Evolutionary conservation across 495 filamentous ascomycete genomes (phyloP).

Genomic region (Aspergillus conjunctus): DNA sequence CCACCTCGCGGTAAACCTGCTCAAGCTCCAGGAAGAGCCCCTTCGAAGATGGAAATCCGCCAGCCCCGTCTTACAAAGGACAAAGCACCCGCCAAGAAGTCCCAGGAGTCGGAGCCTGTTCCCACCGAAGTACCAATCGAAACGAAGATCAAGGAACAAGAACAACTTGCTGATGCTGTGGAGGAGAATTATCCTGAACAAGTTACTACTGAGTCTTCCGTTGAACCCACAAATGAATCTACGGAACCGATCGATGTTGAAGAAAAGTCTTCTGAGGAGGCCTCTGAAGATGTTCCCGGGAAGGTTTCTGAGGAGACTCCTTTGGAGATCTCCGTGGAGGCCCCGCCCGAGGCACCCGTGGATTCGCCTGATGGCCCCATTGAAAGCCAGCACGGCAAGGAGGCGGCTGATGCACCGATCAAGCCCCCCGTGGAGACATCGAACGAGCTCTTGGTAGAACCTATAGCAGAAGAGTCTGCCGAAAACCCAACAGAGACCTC

Average conservation of each 20-base stretch:
- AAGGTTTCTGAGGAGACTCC: neutral
- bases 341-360: neutral
- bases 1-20: constrained; percentile 34
- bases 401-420: neutral
- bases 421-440: neutral
- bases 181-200: constrained; percentile 7
- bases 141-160: constrained; percentile 3
- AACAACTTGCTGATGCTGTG: constrained; percentile 14
- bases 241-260: neutral
- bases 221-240: constrained; percentile 5
- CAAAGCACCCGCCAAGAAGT: constrained; percentile 25
- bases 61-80: constrained; percentile 26
- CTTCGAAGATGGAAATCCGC: constrained; percentile 32
- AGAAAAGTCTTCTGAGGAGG: constrained; percentile 12
- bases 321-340: constrained; percentile 2
- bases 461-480: neutral
- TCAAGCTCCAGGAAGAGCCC: constrained; percentile 23
- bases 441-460: neutral
- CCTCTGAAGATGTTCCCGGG: neutral
- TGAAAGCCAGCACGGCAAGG: neutral
- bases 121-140: constrained; percentile 13
- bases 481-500: constrained; percentile 11
- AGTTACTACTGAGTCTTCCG: constrained; percentile 1
- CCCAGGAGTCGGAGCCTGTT: constrained; percentile 25
- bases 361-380: constrained; percentile 7